phyloP scores from a whole-genome alignment of 345 rosid genomes.

The Mangifera indica region DNA sequence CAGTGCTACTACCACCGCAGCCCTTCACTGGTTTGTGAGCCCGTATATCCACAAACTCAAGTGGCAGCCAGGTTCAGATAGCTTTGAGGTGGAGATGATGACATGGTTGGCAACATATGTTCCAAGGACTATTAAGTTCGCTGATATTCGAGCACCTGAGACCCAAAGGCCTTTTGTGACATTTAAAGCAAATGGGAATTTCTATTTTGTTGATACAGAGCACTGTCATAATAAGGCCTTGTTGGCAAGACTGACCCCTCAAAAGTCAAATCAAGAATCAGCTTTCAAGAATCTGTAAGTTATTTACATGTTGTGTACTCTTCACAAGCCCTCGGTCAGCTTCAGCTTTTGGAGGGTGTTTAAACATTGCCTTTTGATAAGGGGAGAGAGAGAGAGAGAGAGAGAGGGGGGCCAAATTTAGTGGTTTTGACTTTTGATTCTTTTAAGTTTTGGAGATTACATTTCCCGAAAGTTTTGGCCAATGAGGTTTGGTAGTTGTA shows the following conservation, averaged over 20 bases:
- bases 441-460: not conserved
- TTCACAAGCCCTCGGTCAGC: not conserved
- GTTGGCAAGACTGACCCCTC: slow-evolving; percentile 74
- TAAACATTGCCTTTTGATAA: not conserved
- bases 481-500: not conserved
- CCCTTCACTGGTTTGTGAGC: slow-evolving; percentile 90
- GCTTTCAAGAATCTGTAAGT: slow-evolving; percentile 81
- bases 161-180: slow-evolving; percentile 89
- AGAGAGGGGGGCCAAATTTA: not conserved
- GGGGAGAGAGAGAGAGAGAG: no score
- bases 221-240: slow-evolving; percentile 89
- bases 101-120: slow-evolving; percentile 73
- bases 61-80: slow-evolving; percentile 92
- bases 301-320: not conserved
- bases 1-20: slow-evolving; percentile 78
- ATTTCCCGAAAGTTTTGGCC: not conserved
- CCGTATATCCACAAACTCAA: slow-evolving; percentile 88
- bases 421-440: not conserved
- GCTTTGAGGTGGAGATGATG: slow-evolving; percentile 90
- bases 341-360: slow-evolving; percentile 5
- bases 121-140: slow-evolving; percentile 66
- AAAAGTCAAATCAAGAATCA: slow-evolving; percentile 60
- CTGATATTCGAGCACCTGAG: slow-evolving; percentile 69
- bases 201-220: slow-evolving; percentile 73
- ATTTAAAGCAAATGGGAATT: slow-evolving; percentile 70